A percentile compares a stretch with the other conserved stretches of the same genome.
Conservation (phyloP, 164 flowering plant species). For the Piper betle region DNA sequence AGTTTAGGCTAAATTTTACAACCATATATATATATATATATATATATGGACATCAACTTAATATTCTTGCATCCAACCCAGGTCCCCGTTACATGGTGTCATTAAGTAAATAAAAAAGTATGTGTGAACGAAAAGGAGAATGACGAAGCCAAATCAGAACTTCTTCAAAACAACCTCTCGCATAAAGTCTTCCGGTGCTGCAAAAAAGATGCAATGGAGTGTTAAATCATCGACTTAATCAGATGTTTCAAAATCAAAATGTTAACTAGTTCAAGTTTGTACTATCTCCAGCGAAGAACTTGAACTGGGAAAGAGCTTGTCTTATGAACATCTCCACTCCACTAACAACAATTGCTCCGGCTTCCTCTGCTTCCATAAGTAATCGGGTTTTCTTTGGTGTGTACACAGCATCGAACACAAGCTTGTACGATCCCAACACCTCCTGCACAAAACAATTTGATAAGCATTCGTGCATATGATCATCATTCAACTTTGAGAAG, state of each 20-base stretch:
- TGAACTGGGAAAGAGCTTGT: conserved; percentile 80
- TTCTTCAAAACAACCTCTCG: conserved; percentile 23
- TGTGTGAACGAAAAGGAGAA: not conserved
- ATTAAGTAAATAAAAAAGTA: not conserved
- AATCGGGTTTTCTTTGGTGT: conserved; percentile 87
- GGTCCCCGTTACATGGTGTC: too few relatives aligned
- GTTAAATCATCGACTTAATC: not conserved
- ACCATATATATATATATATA: too few relatives aligned
- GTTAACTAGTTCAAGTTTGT: not conserved
- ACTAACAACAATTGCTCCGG: conserved; percentile 54
- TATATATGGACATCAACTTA: too few relatives aligned
- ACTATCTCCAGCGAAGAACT: conserved; percentile 57
- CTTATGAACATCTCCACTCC: conserved; percentile 91
- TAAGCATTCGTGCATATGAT: not conserved
- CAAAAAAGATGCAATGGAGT: not conserved
- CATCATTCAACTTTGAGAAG: not conserved
- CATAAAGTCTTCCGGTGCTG: conserved; percentile 45
- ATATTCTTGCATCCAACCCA: too few relatives aligned
- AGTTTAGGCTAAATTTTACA: too few relatives aligned
- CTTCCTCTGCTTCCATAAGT: conserved; percentile 67
- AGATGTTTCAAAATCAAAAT: too few relatives aligned
- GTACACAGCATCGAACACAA: conserved; percentile 91
- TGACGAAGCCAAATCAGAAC: conserved; percentile 9
- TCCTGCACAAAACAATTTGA: conserved; percentile 12
- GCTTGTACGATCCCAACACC: conserved; percentile 45